These are phyloP conservation scores for Ananas comosus DNA, from an alignment of 176 grass and related monocot genomes.

Conservation along the genomic window DNA sequence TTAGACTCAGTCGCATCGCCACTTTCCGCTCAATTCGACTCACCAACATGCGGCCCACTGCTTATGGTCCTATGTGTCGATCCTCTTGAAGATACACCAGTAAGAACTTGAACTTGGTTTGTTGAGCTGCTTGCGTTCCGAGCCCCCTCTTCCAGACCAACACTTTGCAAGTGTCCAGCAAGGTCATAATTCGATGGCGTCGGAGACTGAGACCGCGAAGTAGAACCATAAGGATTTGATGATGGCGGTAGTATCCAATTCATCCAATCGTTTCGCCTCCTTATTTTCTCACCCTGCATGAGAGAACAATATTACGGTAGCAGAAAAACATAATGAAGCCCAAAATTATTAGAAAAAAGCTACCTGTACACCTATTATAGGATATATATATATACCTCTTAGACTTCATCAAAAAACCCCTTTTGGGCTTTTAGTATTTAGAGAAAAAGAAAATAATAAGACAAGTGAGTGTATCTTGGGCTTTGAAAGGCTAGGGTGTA, in stretches of 20 bases:
- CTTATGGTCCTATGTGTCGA: background rate
- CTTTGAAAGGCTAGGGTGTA: too few relatives aligned
- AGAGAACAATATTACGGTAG: background rate
- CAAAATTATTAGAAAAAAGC: too few relatives aligned
- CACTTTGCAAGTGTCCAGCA: background rate
- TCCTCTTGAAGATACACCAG: background rate
- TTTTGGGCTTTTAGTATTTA: too few relatives aligned
- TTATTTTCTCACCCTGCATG: slow-evolving; percentile 50
- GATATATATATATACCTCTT: too few relatives aligned
- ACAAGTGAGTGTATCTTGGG: too few relatives aligned
- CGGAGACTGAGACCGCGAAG: background rate
- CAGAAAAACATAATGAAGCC: background rate
- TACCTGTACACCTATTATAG: too few relatives aligned
- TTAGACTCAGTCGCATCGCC: background rate
- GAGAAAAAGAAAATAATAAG: too few relatives aligned
- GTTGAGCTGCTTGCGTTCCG: background rate
- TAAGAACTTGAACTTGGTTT: background rate
- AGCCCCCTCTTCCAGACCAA: slow-evolving; percentile 4
- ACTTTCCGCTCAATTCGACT: background rate
- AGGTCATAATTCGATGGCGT: background rate
- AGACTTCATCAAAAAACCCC: too few relatives aligned
- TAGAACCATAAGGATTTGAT: slow-evolving; percentile 24
- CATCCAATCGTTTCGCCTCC: slow-evolving; percentile 58
- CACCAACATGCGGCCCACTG: background rate
- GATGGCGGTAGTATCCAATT: slow-evolving; percentile 42